A percentile compares a stretch with the other conserved stretches of the same genome.
Conservation (phyloP, 78 protist species). For the slime mould (Dictyostelium discoideum) region dicty_2.7 NC_007088.5:2884001-2884500, state of each 20-base stretch:
- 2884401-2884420: not conserved
- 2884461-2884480: not conserved
- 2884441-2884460: not conserved
- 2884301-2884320: constrained; percentile 47
- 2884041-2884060: constrained; percentile 65
- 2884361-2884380: not conserved
- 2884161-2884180: not conserved
- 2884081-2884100: constrained; percentile 41
- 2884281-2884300: constrained; percentile 21
- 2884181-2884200: constrained; percentile 42
- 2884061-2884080: constrained; percentile 31
- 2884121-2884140: constrained; percentile 31
- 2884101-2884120: constrained; percentile 33
- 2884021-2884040: constrained; percentile 47
- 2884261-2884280: constrained; percentile 53
- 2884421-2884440: not conserved
- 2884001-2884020: constrained; percentile 56
- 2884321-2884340: constrained; percentile 18
- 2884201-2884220: constrained; percentile 66
- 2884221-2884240: not conserved
- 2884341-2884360: not conserved
- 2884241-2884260: not conserved
- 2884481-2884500: not conserved
- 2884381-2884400: constrained; percentile 5
- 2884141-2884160: constrained; percentile 6